A percentile compares a stretch with the other conserved stretches of the same genome.
Conservation (phyloP, 192 early-diverging fungal genomes). For the Coemansia javaensis region DNA sequence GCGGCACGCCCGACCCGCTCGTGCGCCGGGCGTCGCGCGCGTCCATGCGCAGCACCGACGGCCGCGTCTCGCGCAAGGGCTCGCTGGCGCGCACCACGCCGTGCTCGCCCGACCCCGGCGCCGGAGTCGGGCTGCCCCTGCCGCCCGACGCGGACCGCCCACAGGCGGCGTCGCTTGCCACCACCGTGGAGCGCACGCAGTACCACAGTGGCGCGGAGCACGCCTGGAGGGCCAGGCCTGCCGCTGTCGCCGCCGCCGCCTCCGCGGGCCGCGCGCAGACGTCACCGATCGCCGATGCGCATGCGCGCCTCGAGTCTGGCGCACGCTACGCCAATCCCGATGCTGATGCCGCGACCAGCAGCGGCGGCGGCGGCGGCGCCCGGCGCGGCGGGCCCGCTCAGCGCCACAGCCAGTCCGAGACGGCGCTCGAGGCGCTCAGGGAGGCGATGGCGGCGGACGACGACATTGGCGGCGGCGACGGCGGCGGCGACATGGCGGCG, state of each 20-base stretch:
- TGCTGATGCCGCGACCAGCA: not conserved
- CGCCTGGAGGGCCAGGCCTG: too few relatives aligned
- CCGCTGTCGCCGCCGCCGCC: not conserved
- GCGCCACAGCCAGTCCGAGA: slow-evolving; percentile 48
- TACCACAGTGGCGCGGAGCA: too few relatives aligned
- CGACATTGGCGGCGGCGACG: not conserved
- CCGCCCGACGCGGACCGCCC: not conserved
- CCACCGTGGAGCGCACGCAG: too few relatives aligned
- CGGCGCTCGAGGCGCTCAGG: slow-evolving; percentile 40
- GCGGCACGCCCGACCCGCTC: slow-evolving; percentile 29
- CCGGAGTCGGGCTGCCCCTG: not conserved
- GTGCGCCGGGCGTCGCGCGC: slow-evolving; percentile 34
- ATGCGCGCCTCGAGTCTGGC: slow-evolving; percentile 14
- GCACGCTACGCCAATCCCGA: too few relatives aligned
- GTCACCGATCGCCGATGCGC: slow-evolving; percentile 2
- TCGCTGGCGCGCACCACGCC: slow-evolving; percentile 17
- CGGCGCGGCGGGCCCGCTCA: slow-evolving; percentile 13
- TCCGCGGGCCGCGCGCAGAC: not conserved
- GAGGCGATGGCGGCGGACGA: slow-evolving; percentile 6
- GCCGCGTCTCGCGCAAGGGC: slow-evolving; percentile 29
- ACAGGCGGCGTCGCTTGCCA: not conserved
- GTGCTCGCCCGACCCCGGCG: not conserved
- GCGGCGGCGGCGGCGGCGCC: slow-evolving; percentile 3
- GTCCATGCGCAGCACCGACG: slow-evolving; percentile 31
- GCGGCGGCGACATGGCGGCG: not conserved